Conservation (phyloP, 805 yeast genomes). For the Zygoascus bituminiphila region DNA sequence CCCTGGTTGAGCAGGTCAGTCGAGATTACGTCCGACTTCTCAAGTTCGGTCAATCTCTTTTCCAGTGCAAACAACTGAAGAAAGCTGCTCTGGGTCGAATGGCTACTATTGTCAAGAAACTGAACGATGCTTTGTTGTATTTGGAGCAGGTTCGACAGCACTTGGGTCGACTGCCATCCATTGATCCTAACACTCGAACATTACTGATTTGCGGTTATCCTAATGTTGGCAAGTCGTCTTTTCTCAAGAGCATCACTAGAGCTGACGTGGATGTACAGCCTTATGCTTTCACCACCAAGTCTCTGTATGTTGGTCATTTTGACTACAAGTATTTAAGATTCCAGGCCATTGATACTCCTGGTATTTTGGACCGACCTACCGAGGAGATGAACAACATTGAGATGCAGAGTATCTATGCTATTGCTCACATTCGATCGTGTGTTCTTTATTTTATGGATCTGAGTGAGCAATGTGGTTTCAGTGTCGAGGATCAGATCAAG, state of each 20-base stretch:
- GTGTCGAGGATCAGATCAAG: slow-evolving; percentile 94
- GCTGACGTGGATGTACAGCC: slow-evolving; percentile 99
- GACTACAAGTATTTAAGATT: slow-evolving; percentile 96
- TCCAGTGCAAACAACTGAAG: slow-evolving; percentile 97
- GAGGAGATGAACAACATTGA: slow-evolving; percentile 99
- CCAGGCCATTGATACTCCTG: slow-evolving; percentile 99
- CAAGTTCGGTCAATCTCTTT: slow-evolving; percentile 94
- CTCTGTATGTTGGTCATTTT: slow-evolving; percentile 95
- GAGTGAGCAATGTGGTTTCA: slow-evolving; percentile 98
- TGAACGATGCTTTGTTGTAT: slow-evolving; percentile 88
- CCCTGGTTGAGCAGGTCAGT: slow-evolving; percentile 89
- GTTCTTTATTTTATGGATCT: slow-evolving; percentile 97
- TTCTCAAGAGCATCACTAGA: slow-evolving; percentile 84
- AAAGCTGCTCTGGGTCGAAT: slow-evolving; percentile 98
- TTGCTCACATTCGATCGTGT: slow-evolving; percentile 95
- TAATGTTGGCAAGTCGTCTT: slow-evolving; percentile 97
- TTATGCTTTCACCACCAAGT: slow-evolving; percentile 97
- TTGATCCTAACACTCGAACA: slow-evolving; percentile 98
- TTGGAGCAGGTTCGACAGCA: slow-evolving; percentile 99
- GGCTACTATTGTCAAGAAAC: slow-evolving; percentile 95
- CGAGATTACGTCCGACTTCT: slow-evolving; percentile 90
- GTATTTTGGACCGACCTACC: slow-evolving; percentile 96
- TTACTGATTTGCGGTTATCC: slow-evolving; percentile 97
- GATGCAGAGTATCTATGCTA: slow-evolving; percentile 98
- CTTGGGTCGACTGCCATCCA: slow-evolving; percentile 94